Evolutionary conservation across 768 basidiomycete species (phyloP), one percentile per base, ranked within the genome.

Genomic region (Termitomyces bulborhizus): DNA sequence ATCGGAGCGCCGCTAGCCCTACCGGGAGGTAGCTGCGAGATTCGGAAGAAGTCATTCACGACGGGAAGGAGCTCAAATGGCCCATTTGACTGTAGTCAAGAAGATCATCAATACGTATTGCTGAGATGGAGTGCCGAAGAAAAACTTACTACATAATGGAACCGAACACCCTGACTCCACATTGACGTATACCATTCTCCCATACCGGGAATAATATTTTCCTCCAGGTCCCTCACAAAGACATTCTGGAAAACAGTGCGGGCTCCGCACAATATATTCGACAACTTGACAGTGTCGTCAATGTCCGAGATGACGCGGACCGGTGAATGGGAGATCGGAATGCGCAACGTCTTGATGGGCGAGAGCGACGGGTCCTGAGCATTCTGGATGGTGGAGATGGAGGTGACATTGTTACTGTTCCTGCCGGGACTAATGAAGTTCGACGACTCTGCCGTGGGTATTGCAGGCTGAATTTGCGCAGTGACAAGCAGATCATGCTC

Each of bases 271-370:
- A 87, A 63, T n/a, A 99, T 78, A 45, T 86, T 84, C 0, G 93
- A 86, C 26, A 78, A 65, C 65, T 95, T 95, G 54, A 97, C 78
- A 0, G 95, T 98, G 69, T 98, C 95, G 64, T 98, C 95, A 42
- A 98, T 88, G 62, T 98, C 95, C 7, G 93, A 95, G 13, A 98
- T 86, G 53, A 96, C 81, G 16, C 91, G 84, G 13, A 95, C 69
- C 1, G 80, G 78, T 2, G 81, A 79, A 62, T 84, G 72, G 0
- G 86, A 81, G 36, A 92, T 75, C 6, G 82, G 73, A 18, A 81
- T 69, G 12, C 69, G 68, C 4, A 76, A 60, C 1, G 68, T 65
- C 26, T 69, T 68, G 6, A 66, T 65, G 59, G 55, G 31, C 39
- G 51, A 55, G 51, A 51, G 26, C 18, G 21, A 51, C 4, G 31